Conservation (phyloP, 345 rosid species). For the Acer negundo region DNA sequence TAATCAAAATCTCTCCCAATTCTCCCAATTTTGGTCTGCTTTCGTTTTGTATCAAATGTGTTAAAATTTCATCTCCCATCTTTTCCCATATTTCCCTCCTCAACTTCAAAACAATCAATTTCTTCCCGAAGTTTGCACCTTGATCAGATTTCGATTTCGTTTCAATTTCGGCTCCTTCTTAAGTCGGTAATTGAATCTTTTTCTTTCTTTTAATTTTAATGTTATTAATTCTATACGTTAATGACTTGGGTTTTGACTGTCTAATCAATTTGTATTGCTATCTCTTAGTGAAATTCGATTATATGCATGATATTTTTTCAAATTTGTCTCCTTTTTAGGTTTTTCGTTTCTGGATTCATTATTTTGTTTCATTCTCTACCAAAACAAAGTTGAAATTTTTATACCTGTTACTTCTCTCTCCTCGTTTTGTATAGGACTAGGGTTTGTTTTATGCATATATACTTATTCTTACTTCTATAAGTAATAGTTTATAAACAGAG, state of each 20-base stretch:
- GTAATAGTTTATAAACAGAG: background rate
- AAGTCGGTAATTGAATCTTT: background rate
- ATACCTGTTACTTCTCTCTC: background rate
- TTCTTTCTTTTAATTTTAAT: background rate
- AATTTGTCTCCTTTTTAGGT: background rate
- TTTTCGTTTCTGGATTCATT: background rate
- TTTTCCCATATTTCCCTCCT: background rate
- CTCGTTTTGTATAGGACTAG: background rate
- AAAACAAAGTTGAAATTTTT: background rate
- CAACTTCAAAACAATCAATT: slow-evolving; percentile 8
- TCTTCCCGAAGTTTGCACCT: background rate
- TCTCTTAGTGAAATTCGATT: background rate
- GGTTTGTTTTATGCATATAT: background rate
- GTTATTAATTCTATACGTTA: background rate
- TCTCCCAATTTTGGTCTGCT: background rate
- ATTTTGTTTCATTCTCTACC: background rate
- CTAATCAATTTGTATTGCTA: background rate
- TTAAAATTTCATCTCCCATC: slow-evolving; percentile 9
- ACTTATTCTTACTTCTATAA: background rate
- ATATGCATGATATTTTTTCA: background rate
- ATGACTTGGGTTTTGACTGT: background rate
- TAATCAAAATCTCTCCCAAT: slow-evolving; percentile 18
- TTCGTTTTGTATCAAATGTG: background rate
- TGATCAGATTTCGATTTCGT: slow-evolving; percentile 19
- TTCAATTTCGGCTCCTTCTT: background rate